A percentile compares a stretch with the other conserved stretches of the same genome.
phyloP scores from a whole-genome alignment of 768 basidiomycete species.

The Amanita pallidorosea region DNA sequence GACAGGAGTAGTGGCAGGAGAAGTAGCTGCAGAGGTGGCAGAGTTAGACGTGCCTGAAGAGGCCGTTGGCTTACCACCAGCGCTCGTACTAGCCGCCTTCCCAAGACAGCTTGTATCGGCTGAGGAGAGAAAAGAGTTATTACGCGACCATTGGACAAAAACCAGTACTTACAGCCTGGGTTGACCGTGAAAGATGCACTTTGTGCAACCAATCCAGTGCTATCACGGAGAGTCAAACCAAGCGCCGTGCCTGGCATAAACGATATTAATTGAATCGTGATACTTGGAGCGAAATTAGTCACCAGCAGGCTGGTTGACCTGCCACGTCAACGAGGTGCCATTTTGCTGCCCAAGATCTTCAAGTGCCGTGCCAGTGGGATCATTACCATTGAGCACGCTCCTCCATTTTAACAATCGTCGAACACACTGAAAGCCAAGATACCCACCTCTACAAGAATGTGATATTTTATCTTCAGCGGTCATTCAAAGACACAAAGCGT shows the following conservation, averaged over 20 bases:
- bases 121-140: conserved; percentile 15
- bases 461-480: not conserved
- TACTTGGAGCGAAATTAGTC: conserved; percentile 8
- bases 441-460: conserved; percentile 25
- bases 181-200: conserved; percentile 41
- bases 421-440: not conserved
- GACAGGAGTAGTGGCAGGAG: conserved; percentile 8
- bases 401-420: not conserved
- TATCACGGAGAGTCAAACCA: conserved; percentile 53
- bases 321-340: conserved; percentile 41
- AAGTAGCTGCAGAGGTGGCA: conserved; percentile 6
- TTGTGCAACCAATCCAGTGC: conserved; percentile 36
- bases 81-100: conserved; percentile 7
- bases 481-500: not conserved
- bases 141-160: not conserved
- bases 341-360: conserved; percentile 31
- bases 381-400: conserved; percentile 45
- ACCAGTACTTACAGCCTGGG: conserved; percentile 34
- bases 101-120: conserved; percentile 10
- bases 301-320: conserved; percentile 38
- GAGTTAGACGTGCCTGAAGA: conserved; percentile 4
- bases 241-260: conserved; percentile 32
- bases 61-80: conserved; percentile 4
- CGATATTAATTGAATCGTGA: not conserved
- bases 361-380: conserved; percentile 33